These are phyloP conservation scores for Rubroshorea leprosula DNA, from an alignment of 345 rosid genomes.

Conservation along the genomic window DNA sequence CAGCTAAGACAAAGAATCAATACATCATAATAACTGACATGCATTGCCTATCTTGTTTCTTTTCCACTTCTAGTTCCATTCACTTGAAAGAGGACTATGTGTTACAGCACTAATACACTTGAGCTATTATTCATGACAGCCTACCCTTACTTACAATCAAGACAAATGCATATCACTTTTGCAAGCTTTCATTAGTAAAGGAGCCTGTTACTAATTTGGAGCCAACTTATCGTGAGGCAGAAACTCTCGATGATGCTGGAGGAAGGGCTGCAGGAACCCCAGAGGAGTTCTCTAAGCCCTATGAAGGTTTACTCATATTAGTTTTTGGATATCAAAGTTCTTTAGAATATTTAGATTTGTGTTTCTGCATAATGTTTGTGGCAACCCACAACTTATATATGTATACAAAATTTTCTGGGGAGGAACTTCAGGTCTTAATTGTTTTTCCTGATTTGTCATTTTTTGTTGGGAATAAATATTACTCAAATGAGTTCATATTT, in stretches of 20 bases:
- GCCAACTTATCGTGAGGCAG: conserved; percentile 23
- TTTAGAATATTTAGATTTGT: neutral
- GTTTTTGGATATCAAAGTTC: neutral
- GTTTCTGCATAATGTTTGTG: conserved; percentile 1
- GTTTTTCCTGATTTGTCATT: neutral
- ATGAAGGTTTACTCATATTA: conserved; percentile 34
- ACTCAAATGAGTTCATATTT: too few relatives aligned
- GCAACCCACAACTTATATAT: neutral
- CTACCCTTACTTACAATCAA: conserved; percentile 47
- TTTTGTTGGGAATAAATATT: too few relatives aligned
- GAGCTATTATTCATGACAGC: conserved; percentile 25
- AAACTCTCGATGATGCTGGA: conserved; percentile 23
- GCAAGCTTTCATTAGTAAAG: conserved; percentile 86
- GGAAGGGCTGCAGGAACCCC: conserved; percentile 16
- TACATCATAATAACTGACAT: neutral
- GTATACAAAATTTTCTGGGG: neutral
- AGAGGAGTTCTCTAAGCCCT: conserved; percentile 24
- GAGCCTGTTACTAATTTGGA: conserved; percentile 30
- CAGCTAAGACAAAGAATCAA: neutral
- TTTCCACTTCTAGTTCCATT: neutral
- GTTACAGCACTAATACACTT: neutral
- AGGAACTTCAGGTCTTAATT: neutral
- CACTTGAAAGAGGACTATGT: neutral
- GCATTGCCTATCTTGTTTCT: neutral
- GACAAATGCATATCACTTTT: conserved; percentile 77